A percentile compares a stretch with the other conserved stretches of the same genome.
phyloP scores from a whole-genome alignment of 805 yeast species.

The Lachancea meyersii region DNA sequence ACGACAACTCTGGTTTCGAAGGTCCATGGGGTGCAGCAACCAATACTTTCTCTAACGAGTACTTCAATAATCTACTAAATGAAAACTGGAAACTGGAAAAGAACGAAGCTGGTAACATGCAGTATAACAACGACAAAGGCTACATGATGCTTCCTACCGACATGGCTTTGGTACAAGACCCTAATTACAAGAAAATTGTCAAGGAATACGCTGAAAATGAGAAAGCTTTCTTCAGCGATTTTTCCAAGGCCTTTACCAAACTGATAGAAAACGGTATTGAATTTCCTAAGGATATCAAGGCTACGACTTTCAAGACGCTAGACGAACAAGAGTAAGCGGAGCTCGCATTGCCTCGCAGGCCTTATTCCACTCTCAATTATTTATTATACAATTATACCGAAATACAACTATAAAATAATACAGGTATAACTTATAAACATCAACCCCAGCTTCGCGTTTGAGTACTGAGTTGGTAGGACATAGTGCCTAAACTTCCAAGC shows the following conservation, averaged over 20 bases:
- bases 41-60: constrained; percentile 67
- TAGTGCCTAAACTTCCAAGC: too few relatives aligned
- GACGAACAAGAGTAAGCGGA: constrained; percentile 47
- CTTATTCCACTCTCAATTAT: too few relatives aligned
- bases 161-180: constrained; percentile 58
- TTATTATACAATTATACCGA: too few relatives aligned
- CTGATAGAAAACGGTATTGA: constrained; percentile 70
- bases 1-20: constrained; percentile 64
- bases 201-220: constrained; percentile 63
- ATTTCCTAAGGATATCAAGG: constrained; percentile 45
- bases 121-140: constrained; percentile 55
- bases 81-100: constrained; percentile 50
- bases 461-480: too few relatives aligned
- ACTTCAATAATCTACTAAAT: constrained; percentile 50
- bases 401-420: too few relatives aligned
- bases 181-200: constrained; percentile 54
- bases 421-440: too few relatives aligned
- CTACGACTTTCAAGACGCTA: constrained; percentile 54
- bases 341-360: neutral
- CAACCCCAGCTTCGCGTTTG: too few relatives aligned
- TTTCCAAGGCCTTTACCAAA: constrained; percentile 60
- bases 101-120: constrained; percentile 55
- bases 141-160: constrained; percentile 89
- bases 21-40: constrained; percentile 90
- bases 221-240: constrained; percentile 54